A percentile compares a stretch with the other conserved stretches of the same genome.
Evolutionary conservation across 768 basidiomycete genomes (phyloP).

Genomic region (Amanita fuliginea): DNA sequence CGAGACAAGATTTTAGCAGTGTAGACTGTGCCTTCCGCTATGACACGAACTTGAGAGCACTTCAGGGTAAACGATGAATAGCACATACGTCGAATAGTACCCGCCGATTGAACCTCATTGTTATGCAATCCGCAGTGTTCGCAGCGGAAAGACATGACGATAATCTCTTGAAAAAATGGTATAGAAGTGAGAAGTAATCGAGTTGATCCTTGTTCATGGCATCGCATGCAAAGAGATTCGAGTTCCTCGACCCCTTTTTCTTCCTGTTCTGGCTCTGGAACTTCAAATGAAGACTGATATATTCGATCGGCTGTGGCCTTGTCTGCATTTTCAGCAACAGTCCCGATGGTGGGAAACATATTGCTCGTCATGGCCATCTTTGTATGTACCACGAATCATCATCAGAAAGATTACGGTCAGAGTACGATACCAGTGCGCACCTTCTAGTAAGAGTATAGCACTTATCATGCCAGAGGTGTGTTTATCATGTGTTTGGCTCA

Average conservation of each 20-base stretch:
- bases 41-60: not conserved
- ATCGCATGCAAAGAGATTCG: constrained; percentile 91
- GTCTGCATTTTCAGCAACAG: constrained; percentile 41
- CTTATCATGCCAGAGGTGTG: too few species aligned
- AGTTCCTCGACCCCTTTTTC: constrained; percentile 72
- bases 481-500: not conserved
- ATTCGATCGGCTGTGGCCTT: constrained; percentile 7
- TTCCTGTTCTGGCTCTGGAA: constrained; percentile 26
- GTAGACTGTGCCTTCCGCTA: constrained; percentile 78
- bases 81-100: constrained; percentile 66
- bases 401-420: not conserved
- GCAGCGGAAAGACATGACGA: constrained; percentile 95
- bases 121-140: constrained; percentile 84
- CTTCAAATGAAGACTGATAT: constrained; percentile 9
- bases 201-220: constrained; percentile 85
- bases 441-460: too few species aligned
- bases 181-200: constrained; percentile 86
- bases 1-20: constrained; percentile 67
- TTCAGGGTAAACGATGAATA: not conserved
- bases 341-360: constrained; percentile 51
- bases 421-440: not conserved
- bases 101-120: constrained; percentile 92
- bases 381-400: not conserved
- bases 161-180: constrained; percentile 90
- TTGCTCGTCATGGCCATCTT: not conserved